Conservation (phyloP, 495 filamentous ascomycete genomes). For the Xylaria flabelliformis region DNA sequence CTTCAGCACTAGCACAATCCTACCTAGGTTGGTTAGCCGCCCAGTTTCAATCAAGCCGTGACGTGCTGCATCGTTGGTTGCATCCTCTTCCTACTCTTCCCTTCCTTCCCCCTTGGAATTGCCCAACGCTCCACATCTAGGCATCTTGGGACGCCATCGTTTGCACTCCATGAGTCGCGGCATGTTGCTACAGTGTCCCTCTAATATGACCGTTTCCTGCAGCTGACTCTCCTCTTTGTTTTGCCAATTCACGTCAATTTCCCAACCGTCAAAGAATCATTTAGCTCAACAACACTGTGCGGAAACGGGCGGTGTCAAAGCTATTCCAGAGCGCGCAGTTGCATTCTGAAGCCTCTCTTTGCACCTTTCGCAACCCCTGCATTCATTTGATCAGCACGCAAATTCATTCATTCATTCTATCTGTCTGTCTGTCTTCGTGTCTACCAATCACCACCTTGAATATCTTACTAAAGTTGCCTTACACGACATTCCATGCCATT, state of each 20-base stretch:
- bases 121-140: neutral
- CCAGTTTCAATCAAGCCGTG: neutral
- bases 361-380: neutral
- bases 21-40: neutral
- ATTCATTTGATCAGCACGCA: neutral
- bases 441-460: neutral
- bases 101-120: neutral
- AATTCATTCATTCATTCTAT: neutral
- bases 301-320: neutral
- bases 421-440: neutral
- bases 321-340: neutral
- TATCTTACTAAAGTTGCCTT: neutral
- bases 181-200: neutral
- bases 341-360: neutral
- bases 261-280: neutral
- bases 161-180: neutral
- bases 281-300: neutral
- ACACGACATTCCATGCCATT: conserved; percentile 7
- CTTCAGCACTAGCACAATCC: neutral
- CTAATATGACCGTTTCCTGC: conserved; percentile 8
- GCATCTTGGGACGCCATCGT: neutral
- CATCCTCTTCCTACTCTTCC: neutral
- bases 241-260: neutral
- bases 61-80: neutral
- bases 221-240: neutral